Evolutionary conservation across 441 rosid genomes (phyloP).

Genomic region (Gossypium davidsonii): DNA sequence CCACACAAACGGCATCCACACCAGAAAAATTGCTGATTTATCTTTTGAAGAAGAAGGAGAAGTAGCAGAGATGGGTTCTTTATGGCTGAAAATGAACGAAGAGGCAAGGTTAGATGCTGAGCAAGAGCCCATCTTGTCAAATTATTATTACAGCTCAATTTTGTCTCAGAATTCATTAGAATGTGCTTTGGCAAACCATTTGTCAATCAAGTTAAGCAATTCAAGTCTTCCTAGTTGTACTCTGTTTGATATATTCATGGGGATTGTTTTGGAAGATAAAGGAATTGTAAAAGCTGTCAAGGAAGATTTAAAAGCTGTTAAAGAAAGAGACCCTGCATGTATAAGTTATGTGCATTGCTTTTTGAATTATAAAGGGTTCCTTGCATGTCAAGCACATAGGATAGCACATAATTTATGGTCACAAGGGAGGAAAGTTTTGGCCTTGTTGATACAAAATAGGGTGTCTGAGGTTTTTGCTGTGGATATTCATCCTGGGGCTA

Average conservation of each 20-base stretch:
- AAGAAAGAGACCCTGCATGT: conserved; percentile 77
- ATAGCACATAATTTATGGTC: conserved; percentile 66
- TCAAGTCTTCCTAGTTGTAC: conserved; percentile 40
- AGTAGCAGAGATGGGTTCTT: conserved; percentile 21
- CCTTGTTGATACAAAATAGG: conserved; percentile 66
- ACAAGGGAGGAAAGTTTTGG: conserved; percentile 37
- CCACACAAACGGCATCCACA: conserved; percentile 25
- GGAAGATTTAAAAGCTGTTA: conserved; percentile 56
- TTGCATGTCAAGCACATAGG: conserved; percentile 73
- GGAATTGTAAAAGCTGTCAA: conserved; percentile 40
- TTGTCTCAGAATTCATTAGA: conserved; percentile 47
- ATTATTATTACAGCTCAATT: conserved; percentile 50
- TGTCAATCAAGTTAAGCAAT: conserved; percentile 53
- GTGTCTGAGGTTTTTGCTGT: conserved; percentile 62
- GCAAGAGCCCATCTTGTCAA: conserved; percentile 52
- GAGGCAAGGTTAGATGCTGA: conserved; percentile 57
- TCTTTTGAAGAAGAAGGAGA: conserved; percentile 21
- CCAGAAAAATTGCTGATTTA: conserved; percentile 14
- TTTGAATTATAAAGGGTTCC: conserved; percentile 67
- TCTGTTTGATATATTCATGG: conserved; percentile 50
- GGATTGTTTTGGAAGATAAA: conserved; percentile 35
- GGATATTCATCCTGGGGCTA: conserved; percentile 80
- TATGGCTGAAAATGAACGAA: conserved; percentile 54
- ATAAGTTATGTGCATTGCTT: conserved; percentile 59
- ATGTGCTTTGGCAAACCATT: conserved; percentile 53